These are phyloP conservation scores for Citrus trifoliata DNA, from an alignment of 345 rosid species.

Conservation along the genomic window DNA sequence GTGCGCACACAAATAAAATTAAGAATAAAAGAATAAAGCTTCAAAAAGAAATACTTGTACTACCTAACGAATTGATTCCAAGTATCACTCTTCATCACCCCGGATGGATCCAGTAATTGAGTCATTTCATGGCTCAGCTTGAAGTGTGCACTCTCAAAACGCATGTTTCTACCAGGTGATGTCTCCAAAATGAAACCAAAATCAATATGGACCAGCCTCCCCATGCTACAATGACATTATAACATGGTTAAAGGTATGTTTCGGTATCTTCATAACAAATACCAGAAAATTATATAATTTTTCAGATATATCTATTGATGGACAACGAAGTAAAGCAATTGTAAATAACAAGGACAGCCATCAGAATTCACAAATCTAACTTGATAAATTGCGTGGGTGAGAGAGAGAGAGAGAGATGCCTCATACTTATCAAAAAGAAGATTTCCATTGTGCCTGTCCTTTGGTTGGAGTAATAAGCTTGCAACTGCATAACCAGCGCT, in stretches of 20 bases:
- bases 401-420: neutral
- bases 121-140: conserved; percentile 99
- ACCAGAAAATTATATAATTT: neutral
- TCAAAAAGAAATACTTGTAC: neutral
- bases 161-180: conserved; percentile 96
- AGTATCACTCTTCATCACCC: conserved; percentile 89
- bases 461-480: conserved; percentile 94
- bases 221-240: conserved; percentile 48
- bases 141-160: conserved; percentile 97
- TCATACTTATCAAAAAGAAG: conserved; percentile 91
- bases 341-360: neutral
- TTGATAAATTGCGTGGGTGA: conserved; percentile 8
- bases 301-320: neutral
- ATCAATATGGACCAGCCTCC: conserved; percentile 97
- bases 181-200: conserved; percentile 96
- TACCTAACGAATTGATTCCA: conserved; percentile 87
- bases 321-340: neutral
- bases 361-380: conserved; percentile 6
- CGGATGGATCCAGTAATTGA: conserved; percentile 87
- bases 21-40: neutral
- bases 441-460: conserved; percentile 99
- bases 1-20: neutral
- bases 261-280: neutral
- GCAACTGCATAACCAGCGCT: conserved; percentile 99
- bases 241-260: neutral